A percentile compares a stretch with the other conserved stretches of the same genome.
Evolutionary conservation across 371 early-diverging fungal genomes (phyloP).

Genomic region (Batrachochytrium dendrobatidis): DNA sequence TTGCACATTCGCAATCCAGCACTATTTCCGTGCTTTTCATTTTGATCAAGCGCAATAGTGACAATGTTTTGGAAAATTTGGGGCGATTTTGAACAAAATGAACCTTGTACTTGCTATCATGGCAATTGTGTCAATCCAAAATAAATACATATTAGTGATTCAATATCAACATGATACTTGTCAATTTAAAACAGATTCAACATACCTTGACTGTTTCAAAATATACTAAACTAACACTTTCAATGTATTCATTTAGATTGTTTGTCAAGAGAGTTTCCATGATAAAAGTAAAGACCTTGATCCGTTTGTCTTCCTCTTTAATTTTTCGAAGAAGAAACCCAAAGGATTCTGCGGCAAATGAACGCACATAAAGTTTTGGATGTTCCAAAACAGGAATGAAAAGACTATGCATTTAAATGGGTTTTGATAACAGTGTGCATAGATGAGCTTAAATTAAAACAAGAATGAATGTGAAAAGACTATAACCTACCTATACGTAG

Average conservation of each 20-base stretch:
- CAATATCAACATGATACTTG: background rate
- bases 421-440: background rate
- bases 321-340: conserved; percentile 80
- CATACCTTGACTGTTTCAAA: conserved; percentile 66
- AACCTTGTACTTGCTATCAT: too few species aligned
- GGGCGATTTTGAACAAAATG: too few species aligned
- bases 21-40: background rate
- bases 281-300: conserved; percentile 49
- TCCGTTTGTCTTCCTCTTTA: conserved; percentile 41
- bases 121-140: background rate
- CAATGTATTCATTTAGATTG: conserved; percentile 48
- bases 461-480: background rate
- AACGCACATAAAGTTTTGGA: conserved; percentile 66
- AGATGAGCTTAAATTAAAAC: background rate
- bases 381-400: conserved; percentile 64
- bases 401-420: conserved; percentile 31
- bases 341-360: conserved; percentile 87
- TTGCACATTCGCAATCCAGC: conserved; percentile 5
- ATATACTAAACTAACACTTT: conserved; percentile 70
- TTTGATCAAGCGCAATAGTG: background rate
- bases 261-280: conserved; percentile 46
- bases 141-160: background rate
- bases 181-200: background rate
- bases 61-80: background rate
- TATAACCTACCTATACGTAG: conserved; percentile 52